These are phyloP conservation scores for Tricholomella constricta DNA, from an alignment of 768 basidiomycete species.

Conservation along the genomic window DNA sequence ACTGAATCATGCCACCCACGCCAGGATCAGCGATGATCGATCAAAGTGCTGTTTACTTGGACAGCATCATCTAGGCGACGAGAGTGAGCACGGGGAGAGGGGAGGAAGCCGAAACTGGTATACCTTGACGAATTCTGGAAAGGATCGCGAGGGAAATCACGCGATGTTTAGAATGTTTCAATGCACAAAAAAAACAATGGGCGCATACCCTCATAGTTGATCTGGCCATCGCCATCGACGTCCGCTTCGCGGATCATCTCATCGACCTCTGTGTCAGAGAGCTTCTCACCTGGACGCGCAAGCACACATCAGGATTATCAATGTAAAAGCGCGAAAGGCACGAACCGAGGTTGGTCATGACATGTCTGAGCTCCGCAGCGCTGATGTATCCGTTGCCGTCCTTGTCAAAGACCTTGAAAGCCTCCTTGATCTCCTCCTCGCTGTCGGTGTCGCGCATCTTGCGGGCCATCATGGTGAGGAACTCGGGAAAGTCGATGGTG, in stretches of 20 bases:
- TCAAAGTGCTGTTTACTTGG: constrained; percentile 46
- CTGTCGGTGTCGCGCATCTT: constrained; percentile 92
- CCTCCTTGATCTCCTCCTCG: constrained; percentile 95
- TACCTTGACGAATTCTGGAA: constrained; percentile 77
- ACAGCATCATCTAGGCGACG: constrained; percentile 65
- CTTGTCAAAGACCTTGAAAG: constrained; percentile 97
- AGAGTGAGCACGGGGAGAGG: neutral
- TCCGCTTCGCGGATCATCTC: constrained; percentile 99
- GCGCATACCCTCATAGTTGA: constrained; percentile 76
- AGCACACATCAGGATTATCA: neutral
- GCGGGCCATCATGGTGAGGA: constrained; percentile 81
- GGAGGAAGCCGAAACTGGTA: neutral
- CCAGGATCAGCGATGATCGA: no score
- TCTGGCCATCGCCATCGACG: constrained; percentile 92
- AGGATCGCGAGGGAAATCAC: constrained; percentile 5
- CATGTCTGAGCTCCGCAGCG: constrained; percentile 82
- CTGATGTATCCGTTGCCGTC: constrained; percentile 92
- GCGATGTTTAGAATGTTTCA: neutral
- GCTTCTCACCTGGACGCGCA: constrained; percentile 66
- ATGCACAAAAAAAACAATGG: neutral
- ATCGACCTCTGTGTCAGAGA: constrained; percentile 84
- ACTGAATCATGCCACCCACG: no score
- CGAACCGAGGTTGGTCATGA: constrained; percentile 89
- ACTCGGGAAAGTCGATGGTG: constrained; percentile 84
- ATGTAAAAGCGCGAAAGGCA: constrained; percentile 5